Conservation (phyloP, 1,284 basidiomycete genomes). For the Boletus albobrunnescens region DNA sequence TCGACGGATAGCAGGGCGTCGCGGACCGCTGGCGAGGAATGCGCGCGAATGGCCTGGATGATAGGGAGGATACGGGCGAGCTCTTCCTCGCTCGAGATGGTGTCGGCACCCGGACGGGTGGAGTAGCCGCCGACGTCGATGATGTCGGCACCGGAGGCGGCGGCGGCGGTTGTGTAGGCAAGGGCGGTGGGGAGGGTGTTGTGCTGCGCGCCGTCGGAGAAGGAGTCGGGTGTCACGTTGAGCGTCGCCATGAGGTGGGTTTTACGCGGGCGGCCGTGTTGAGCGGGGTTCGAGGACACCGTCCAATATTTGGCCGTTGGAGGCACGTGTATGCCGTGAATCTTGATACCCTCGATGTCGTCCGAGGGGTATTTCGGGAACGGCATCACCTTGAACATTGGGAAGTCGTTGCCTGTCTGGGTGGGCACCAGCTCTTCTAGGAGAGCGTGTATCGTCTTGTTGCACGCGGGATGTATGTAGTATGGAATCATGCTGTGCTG, state of each 20-base stretch:
- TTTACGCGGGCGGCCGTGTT: conserved; percentile 25
- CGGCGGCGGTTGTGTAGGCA: conserved; percentile 44
- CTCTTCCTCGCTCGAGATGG: conserved; percentile 74
- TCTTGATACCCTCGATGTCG: conserved; percentile 3
- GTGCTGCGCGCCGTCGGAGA: conserved; percentile 82
- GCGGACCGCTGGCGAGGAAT: conserved; percentile 22
- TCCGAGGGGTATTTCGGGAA: conserved; percentile 52
- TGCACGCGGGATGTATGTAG: conserved; percentile 58
- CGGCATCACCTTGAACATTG: conserved; percentile 65
- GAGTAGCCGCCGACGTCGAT: conserved; percentile 95
- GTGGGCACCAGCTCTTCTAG: conserved; percentile 39
- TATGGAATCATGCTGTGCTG: conserved; percentile 67
- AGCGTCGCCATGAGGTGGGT: conserved; percentile 92
- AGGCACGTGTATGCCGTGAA: conserved; percentile 33
- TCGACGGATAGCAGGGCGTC: conserved; percentile 78
- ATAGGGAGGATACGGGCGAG: conserved; percentile 70
- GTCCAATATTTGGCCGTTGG: conserved; percentile 52
- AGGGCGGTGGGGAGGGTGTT: conserved; percentile 49
- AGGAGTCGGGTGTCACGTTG: conserved; percentile 95
- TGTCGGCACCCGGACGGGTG: conserved; percentile 74
- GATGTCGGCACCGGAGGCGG: conserved; percentile 64
- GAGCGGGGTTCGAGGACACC: conserved; percentile 19
- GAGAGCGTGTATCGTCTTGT: conserved; percentile 46
- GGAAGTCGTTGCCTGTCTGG: conserved; percentile 33
- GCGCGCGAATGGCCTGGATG: conserved; percentile 45